Percentiles rank a stretch among this genome's conserved stretches.
These are phyloP conservation scores for Ceratobasidium sp. DNA, from an alignment of 1,284 basidiomycete genomes.

Conservation along the genomic window DNA sequence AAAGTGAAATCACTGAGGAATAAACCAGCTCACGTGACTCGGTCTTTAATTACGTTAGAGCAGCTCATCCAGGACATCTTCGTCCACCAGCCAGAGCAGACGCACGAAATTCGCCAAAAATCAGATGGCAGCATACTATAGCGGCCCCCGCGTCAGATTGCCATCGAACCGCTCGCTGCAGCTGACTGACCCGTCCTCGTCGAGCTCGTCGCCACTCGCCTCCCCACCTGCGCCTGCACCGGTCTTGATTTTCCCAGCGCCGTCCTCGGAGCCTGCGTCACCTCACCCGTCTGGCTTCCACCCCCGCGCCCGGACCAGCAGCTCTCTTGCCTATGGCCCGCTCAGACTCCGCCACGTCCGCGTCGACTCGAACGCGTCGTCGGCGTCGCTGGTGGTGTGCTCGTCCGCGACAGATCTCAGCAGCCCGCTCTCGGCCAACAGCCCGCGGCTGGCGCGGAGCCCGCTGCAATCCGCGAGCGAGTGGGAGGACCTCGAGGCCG, in stretches of 20 bases:
- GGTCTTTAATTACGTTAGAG: not conserved
- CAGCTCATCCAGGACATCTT: not conserved
- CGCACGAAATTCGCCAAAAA: constrained; percentile 11
- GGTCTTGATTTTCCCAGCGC: constrained; percentile 43
- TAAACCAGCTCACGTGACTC: not conserved
- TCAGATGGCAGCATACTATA: constrained; percentile 37
- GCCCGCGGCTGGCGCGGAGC: constrained; percentile 28
- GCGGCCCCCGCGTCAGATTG: constrained; percentile 36
- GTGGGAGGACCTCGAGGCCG: constrained; percentile 24
- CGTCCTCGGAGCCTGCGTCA: constrained; percentile 41
- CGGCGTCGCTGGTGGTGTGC: constrained; percentile 8
- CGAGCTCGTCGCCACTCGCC: constrained; percentile 26
- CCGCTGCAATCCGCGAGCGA: constrained; percentile 21
- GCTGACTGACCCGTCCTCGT: constrained; percentile 17
- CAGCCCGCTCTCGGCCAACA: constrained; percentile 13
- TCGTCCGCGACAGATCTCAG: constrained; percentile 11
- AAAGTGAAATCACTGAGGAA: too few relatives aligned
- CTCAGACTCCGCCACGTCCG: constrained; percentile 33
- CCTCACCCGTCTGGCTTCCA: constrained; percentile 27
- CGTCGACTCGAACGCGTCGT: constrained; percentile 33
- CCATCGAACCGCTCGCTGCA: constrained; percentile 41
- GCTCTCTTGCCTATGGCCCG: constrained; percentile 23
- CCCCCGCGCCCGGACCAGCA: not conserved
- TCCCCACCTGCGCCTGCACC: constrained; percentile 21
- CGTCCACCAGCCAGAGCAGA: constrained; percentile 2